A percentile compares a stretch with the other conserved stretches of the same genome.
phyloP scores from a whole-genome alignment of 148 eudicot genomes.

The Silene latifolia region DNA sequence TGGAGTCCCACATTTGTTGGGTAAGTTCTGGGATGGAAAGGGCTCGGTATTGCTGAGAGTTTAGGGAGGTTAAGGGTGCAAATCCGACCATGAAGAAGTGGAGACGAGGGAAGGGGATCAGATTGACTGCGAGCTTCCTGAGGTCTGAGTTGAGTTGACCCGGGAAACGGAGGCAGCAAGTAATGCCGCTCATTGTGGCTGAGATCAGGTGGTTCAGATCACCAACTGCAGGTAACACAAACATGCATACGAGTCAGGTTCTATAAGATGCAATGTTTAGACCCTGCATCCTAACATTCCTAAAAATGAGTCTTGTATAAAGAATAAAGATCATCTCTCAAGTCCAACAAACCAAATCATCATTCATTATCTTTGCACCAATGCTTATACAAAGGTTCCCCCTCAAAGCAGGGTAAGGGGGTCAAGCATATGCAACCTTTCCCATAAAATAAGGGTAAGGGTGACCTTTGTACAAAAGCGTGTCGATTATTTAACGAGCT shows the following conservation, averaged over 20 bases:
- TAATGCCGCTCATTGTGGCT: slow-evolving; percentile 54
- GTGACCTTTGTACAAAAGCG: no score
- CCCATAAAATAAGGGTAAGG: no score
- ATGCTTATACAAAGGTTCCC: no score
- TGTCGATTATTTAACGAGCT: neutral
- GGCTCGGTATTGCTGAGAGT: slow-evolving; percentile 58
- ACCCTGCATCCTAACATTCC: neutral
- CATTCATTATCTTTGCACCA: no score
- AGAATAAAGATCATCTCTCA: no score
- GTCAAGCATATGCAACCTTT: no score
- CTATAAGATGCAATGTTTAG: neutral
- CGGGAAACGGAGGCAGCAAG: slow-evolving; percentile 56
- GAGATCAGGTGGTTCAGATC: slow-evolving; percentile 52
- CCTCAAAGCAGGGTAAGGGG: no score
- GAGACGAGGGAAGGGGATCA: slow-evolving; percentile 53
- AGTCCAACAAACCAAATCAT: no score
- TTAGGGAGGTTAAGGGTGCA: slow-evolving; percentile 51
- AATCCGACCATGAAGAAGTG: slow-evolving; percentile 59
- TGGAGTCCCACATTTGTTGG: slow-evolving; percentile 71
- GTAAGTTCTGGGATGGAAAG: slow-evolving; percentile 64
- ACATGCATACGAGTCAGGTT: neutral
- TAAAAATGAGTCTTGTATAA: no score
- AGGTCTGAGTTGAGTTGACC: slow-evolving; percentile 57
- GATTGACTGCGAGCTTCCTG: slow-evolving; percentile 53
- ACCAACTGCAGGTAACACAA: slow-evolving; percentile 31